Evolutionary conservation across 768 basidiomycete genomes (phyloP), one percentile per base, ranked within the genome.

Genomic region (Leucocoprinus birnbaumii): DNA sequence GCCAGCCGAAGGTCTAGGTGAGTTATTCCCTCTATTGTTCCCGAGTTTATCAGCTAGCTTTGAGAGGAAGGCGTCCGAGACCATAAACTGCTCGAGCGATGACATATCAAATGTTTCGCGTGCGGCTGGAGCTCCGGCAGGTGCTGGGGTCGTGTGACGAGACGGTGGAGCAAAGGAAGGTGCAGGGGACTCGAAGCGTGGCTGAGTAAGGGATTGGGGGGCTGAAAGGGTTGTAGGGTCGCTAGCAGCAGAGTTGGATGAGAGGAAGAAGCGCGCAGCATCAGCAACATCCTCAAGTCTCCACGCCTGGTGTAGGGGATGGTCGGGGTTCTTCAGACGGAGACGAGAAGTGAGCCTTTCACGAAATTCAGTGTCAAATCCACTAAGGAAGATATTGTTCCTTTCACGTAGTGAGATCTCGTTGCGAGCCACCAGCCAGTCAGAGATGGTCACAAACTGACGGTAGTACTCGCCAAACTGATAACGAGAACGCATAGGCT

Each of bases 401-500:
- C 38, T 44, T 19, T 63, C 58, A 3, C 25, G 26, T 7, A 51
- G 22, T 0, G 59, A 47, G 0, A 61, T 48, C 3, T 48, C 25
- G 13, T 42, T 19, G 11, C 38, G 9, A 2, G 22, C 19, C 1
- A 38, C 3, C 1, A 55, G 53, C 27, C 25, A 51, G 5, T 45
- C 26, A 2, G 53, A 24, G 3, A 34, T 55, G 13, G 42, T 49
- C 13, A 37, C 27, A 25, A 57, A 57, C 1, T n/a, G 14, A 8
- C 57, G 46, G 24, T 57, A 58, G 25, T 61, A 61, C 18, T 56
- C 45, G 2, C 53, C 58, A 31, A 48, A 54, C 22, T 58, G 41
- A 3, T 22, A 35, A 7, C 34, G 16, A 21, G 31, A 38, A 19
- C 45, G 38, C 38, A 56, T 56, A 7, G 47, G 38, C 37, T 42